Conservation (phyloP, 345 rosid genomes). For the Eucalyptus brandiana region DNA sequence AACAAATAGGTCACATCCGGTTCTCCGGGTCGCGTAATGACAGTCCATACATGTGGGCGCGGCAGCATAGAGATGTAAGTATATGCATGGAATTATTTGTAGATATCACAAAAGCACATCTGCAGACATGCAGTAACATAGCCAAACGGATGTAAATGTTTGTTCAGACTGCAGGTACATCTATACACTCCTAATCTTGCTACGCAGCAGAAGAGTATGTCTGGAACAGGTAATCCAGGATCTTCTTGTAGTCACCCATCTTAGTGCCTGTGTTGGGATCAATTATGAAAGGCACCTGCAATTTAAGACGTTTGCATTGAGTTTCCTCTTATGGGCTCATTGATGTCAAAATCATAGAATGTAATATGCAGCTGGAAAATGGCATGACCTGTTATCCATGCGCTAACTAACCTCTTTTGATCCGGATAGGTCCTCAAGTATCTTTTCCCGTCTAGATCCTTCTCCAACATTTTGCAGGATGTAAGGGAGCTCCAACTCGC, state of each 20-base stretch:
- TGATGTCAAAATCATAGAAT: background rate
- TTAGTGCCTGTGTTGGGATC: slow-evolving; percentile 68
- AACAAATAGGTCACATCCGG: background rate
- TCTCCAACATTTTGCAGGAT: slow-evolving; percentile 64
- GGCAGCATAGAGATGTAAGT: background rate
- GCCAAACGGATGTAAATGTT: background rate
- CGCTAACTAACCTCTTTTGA: slow-evolving; percentile 37
- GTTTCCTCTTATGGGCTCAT: background rate
- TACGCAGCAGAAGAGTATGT: slow-evolving; percentile 25
- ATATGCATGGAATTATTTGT: background rate
- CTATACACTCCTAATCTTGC: background rate
- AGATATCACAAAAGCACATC: background rate
- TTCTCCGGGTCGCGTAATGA: background rate
- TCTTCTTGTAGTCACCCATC: slow-evolving; percentile 50
- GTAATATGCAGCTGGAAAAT: background rate
- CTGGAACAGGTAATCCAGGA: slow-evolving; percentile 52
- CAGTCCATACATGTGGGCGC: background rate
- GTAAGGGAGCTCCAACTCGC: slow-evolving; percentile 79
- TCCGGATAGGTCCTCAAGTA: slow-evolving; percentile 48
- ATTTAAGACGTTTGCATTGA: no score
- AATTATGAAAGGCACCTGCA: slow-evolving; percentile 57
- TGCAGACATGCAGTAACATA: background rate
- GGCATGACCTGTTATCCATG: background rate
- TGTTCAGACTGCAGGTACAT: background rate
- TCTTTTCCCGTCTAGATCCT: slow-evolving; percentile 34